Conservation (phyloP, 1,284 basidiomycete species). For the Ceratobasidium papillatum region DNA sequence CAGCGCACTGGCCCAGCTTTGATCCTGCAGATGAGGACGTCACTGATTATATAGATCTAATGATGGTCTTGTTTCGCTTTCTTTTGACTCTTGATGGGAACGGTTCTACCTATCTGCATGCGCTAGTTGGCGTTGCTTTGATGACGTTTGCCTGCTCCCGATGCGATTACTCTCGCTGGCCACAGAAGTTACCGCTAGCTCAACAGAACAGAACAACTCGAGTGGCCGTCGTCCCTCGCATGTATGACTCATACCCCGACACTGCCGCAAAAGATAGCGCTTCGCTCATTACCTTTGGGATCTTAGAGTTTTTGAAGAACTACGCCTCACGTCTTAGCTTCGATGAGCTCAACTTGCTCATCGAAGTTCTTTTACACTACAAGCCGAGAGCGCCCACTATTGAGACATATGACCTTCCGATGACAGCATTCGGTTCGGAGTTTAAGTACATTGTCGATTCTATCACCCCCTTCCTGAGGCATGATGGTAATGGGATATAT, state of each 20-base stretch:
- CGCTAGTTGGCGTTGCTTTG: neutral
- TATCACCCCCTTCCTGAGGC: neutral
- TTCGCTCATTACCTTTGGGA: neutral
- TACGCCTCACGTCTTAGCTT: neutral
- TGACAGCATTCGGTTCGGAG: neutral
- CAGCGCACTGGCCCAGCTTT: neutral
- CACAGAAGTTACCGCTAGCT: neutral
- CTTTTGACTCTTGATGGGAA: neutral
- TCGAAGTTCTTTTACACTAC: neutral
- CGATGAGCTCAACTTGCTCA: neutral
- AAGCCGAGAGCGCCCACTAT: neutral
- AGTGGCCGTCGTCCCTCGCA: neutral
- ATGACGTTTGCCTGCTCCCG: neutral
- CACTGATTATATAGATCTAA: neutral
- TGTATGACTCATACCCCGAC: neutral
- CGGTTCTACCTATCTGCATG: neutral
- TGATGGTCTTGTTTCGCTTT: neutral
- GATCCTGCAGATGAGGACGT: neutral
- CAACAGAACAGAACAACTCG: neutral
- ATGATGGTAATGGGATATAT: neutral
- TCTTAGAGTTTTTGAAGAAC: slow-evolving; percentile 1
- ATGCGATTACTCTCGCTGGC: neutral
- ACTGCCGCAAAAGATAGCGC: too few species aligned
- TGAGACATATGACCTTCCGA: neutral
- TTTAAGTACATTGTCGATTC: neutral